Percentiles rank a stretch among this genome's conserved stretches.
Evolutionary conservation across 1,284 basidiomycete genomes (phyloP).

Genomic region (Malassezia brasiliensis): DNA sequence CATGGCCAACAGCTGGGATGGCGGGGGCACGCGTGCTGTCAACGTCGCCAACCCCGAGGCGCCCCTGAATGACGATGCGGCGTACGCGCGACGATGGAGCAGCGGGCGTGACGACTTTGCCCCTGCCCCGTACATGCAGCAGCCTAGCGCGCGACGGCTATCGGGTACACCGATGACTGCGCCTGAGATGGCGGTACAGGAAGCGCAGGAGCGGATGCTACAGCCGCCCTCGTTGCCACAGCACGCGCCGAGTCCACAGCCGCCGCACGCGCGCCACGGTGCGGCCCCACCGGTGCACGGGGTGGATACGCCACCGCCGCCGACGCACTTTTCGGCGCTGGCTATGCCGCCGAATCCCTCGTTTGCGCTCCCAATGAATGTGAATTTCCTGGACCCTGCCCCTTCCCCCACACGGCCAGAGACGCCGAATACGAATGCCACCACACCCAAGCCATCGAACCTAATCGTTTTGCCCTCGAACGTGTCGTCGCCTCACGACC

Average conservation of each 20-base stretch:
- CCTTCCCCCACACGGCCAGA: neutral
- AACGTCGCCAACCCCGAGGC: too few species aligned
- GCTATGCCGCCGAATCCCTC: neutral
- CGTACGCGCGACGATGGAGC: conserved; percentile 1
- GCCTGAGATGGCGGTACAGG: neutral
- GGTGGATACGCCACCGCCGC: too few species aligned
- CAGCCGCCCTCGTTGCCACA: too few species aligned
- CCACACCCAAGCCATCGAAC: too few species aligned
- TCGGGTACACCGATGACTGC: neutral
- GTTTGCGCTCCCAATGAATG: neutral
- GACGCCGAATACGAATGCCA: too few species aligned
- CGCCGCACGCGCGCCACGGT: too few species aligned
- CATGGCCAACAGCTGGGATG: conserved; percentile 1
- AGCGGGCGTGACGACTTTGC: neutral
- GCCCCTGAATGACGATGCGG: neutral
- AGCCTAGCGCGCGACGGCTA: neutral
- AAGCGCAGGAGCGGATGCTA: neutral
- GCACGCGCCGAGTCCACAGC: too few species aligned
- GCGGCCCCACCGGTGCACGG: too few species aligned
- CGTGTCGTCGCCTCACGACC: neutral
- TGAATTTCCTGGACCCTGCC: neutral
- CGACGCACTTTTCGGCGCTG: too few species aligned
- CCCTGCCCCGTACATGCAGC: neutral
- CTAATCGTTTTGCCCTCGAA: too few species aligned
- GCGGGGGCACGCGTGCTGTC: neutral